Evolutionary conservation across 2,329 filamentous ascomycete genomes (phyloP).

Genomic region (Fusarium decemcellulare): DNA sequence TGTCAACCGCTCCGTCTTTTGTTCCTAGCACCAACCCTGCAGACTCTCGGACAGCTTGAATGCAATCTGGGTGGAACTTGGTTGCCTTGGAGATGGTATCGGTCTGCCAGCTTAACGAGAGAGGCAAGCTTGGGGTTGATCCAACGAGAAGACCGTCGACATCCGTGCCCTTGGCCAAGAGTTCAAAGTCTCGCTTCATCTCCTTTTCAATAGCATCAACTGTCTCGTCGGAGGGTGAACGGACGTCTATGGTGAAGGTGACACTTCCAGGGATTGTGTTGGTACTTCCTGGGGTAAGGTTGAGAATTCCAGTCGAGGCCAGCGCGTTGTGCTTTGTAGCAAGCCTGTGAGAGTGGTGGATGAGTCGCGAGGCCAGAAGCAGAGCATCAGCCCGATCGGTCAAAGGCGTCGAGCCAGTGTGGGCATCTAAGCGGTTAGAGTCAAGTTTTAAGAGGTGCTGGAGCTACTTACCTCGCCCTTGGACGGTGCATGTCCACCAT

Average conservation of each 20-base stretch:
- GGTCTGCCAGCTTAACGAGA: conserved; percentile 70
- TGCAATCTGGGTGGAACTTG: conserved; percentile 76
- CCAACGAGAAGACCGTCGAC: conserved; percentile 52
- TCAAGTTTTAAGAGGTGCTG: accelerated
- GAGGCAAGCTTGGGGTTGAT: conserved; percentile 54
- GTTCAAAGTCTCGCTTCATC: conserved; percentile 53
- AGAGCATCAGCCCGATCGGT: conserved; percentile 50
- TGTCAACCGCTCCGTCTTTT: conserved; percentile 44
- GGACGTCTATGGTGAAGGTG: conserved; percentile 75
- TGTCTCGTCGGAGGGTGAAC: conserved; percentile 66
- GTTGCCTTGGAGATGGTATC: conserved; percentile 73
- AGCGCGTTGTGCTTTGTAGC: conserved; percentile 45
- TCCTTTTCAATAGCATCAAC: conserved; percentile 67
- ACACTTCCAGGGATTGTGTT: conserved; percentile 79
- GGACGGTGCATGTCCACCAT: conserved; percentile 46
- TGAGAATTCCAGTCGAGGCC: conserved; percentile 48
- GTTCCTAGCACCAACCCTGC: conserved; percentile 58
- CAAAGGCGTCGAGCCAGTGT: conserved; percentile 49
- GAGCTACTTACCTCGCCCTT: conserved; percentile 39
- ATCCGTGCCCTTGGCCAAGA: conserved; percentile 64
- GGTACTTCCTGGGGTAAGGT: conserved; percentile 68
- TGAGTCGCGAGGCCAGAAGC: conserved; percentile 47
- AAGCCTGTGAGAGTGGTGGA: conserved; percentile 45
- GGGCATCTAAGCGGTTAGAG: conserved; percentile 49
- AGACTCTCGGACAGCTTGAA: conserved; percentile 72